phyloP scores from a whole-genome alignment of 768 basidiomycete species.

The Mycena haematopus region DNA sequence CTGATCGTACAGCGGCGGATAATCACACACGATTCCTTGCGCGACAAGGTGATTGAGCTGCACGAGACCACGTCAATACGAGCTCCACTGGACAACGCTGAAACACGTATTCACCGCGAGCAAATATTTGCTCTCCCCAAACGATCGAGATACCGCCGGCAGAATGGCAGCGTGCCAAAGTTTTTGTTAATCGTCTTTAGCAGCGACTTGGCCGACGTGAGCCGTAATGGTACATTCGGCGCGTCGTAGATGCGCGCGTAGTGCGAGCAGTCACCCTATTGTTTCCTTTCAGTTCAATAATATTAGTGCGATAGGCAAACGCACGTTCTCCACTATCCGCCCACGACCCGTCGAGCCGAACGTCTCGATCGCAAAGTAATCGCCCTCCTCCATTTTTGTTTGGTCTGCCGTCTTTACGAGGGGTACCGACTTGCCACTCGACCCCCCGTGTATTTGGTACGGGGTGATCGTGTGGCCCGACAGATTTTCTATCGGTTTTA shows the following conservation, averaged over 20 bases:
- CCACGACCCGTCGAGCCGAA: slow-evolving; percentile 98
- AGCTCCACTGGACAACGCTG: background rate
- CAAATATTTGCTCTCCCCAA: slow-evolving; percentile 92
- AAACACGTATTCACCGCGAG: slow-evolving; percentile 68
- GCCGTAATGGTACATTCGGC: slow-evolving; percentile 72
- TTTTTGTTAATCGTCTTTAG: slow-evolving; percentile 88
- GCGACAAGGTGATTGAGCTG: slow-evolving; percentile 90
- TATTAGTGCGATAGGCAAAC: background rate
- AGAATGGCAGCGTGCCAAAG: slow-evolving; percentile 96
- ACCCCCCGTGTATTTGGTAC: slow-evolving; percentile 88
- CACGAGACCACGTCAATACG: slow-evolving; percentile 4
- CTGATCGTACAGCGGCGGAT: slow-evolving; percentile 90
- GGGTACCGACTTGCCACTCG: slow-evolving; percentile 76
- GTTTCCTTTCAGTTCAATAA: slow-evolving; percentile 1
- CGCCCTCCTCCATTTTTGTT: slow-evolving; percentile 99
- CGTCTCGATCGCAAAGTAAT: slow-evolving; percentile 98
- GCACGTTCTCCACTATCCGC: slow-evolving; percentile 80
- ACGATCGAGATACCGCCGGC: slow-evolving; percentile 93
- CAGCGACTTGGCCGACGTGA: slow-evolving; percentile 85
- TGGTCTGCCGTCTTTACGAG: slow-evolving; percentile 90
- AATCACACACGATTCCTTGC: slow-evolving; percentile 88
- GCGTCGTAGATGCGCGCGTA: slow-evolving; percentile 81
- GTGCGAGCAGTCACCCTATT: slow-evolving; percentile 90
- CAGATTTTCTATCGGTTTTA: slow-evolving; percentile 92
- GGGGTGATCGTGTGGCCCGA: slow-evolving; percentile 92